Evolutionary conservation across 2,329 filamentous ascomycete species (phyloP), one percentile per base, ranked within the genome.

Genomic region (Fusarium devonianum): DNA sequence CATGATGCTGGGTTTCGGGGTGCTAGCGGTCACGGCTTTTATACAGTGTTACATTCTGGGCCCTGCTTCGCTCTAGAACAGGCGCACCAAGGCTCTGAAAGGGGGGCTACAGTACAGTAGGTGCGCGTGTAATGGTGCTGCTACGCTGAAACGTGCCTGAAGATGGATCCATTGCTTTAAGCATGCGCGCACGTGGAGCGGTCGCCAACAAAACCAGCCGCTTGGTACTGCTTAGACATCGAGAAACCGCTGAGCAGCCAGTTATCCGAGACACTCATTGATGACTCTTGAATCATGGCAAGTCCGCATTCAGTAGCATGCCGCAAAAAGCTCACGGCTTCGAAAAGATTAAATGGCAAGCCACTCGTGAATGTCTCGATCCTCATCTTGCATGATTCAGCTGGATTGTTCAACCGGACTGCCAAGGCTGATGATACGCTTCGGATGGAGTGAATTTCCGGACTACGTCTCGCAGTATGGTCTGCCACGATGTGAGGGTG

Each of bases 391-490:
- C n/a, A n/a, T 29, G 14, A 22, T 30, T 16, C 33, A 30, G 33
- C 19, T 14, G 16, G 18, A 11, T 19, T 22, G 25, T 26, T 41
- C n/a, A n/a, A n/a, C n/a, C n/a, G n/a, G n/a, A n/a, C n/a, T 59
- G 55, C 49, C 50, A 56, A 59, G 55, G 14, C 37, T 43, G 23
- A n/a, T n/a, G n/a, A n/a, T n/a, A n/a, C n/a, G n/a, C n/a, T n/a
- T n/a, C n/a, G n/a, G n/a, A n/a, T n/a, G n/a, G n/a, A n/a, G n/a
- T n/a, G n/a, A n/a, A n/a, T n/a, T n/a, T n/a, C n/a, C n/a, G n/a
- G n/a, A n/a, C n/a, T n/a, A n/a, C n/a, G n/a, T n/a, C n/a, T n/a
- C n/a, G 39, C 16, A 42, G 37, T 22, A 45, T 42, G 37, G 37
- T 35, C 29, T 43, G 46, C 29, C 23, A n/a, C 12, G 43, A 26